Conservation (phyloP, 805 yeast species). For the Zygosaccharomyces kombuchaensis region DNA sequence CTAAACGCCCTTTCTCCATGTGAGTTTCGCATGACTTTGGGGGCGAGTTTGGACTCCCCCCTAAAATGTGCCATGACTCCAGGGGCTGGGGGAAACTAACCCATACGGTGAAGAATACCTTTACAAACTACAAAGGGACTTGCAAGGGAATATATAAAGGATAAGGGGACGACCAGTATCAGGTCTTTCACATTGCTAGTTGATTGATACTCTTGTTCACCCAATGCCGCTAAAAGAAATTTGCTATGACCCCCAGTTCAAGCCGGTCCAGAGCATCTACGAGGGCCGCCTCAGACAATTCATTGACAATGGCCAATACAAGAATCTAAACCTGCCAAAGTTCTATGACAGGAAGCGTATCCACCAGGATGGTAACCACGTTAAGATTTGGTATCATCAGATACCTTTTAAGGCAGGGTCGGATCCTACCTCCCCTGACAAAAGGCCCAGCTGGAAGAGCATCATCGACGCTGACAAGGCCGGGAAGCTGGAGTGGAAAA, state of each 20-base stretch:
- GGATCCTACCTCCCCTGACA: slow-evolving; percentile 38
- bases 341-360: slow-evolving; percentile 64
- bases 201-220: not conserved
- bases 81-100: not conserved
- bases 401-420: slow-evolving; percentile 54
- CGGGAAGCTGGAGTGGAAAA: slow-evolving; percentile 42
- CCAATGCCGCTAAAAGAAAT: slow-evolving; percentile 22
- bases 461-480: slow-evolving; percentile 24
- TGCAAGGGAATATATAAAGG: not conserved
- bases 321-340: slow-evolving; percentile 68
- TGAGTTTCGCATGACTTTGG: slow-evolving; percentile 1
- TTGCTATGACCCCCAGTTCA: slow-evolving; percentile 49
- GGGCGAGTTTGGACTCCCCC: not conserved
- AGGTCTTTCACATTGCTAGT: not conserved
- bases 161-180: not conserved
- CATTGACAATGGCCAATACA: slow-evolving; percentile 69
- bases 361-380: slow-evolving; percentile 39
- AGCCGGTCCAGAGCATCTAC: slow-evolving; percentile 60
- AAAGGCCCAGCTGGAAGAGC: slow-evolving; percentile 34
- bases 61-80: not conserved
- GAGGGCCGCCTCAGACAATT: slow-evolving; percentile 57
- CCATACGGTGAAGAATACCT: not conserved
- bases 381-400: slow-evolving; percentile 61
- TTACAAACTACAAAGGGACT: not conserved
- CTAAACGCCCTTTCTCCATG: not conserved